Evolutionary conservation across 2,329 filamentous ascomycete species (phyloP).

Genomic region (Eutypella sp.): DNA sequence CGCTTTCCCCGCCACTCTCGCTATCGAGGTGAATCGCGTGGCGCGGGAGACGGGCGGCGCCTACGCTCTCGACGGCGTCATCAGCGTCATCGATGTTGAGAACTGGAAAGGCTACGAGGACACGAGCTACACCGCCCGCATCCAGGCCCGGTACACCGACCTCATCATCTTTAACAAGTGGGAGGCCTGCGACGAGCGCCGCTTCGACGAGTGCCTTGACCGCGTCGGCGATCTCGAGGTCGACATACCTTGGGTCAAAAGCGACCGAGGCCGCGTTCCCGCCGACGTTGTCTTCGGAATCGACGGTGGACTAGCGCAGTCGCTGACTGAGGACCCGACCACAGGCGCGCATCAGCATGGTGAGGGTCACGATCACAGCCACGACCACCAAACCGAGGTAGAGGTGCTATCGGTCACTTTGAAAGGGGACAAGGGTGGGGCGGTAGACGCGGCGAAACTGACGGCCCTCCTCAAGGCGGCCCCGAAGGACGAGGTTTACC

Average conservation of each 20-base stretch:
- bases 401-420: constrained; percentile 85
- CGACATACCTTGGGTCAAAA: constrained; percentile 80
- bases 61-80: constrained; percentile 79
- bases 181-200: constrained; percentile 68
- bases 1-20: constrained; percentile 82
- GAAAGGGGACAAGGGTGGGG: constrained; percentile 33
- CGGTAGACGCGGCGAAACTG: constrained; percentile 57
- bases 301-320: constrained; percentile 70
- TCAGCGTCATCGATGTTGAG: constrained; percentile 88
- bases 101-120: constrained; percentile 94
- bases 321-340: constrained; percentile 37
- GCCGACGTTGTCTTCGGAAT: constrained; percentile 80
- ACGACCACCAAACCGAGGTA: constrained; percentile 76
- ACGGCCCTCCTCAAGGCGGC: constrained; percentile 63
- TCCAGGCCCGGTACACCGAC: constrained; percentile 88
- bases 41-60: constrained; percentile 59
- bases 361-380: constrained; percentile 34
- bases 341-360: constrained; percentile 31
- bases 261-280: constrained; percentile 71
- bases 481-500: constrained; percentile 90
- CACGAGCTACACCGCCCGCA: constrained; percentile 79
- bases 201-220: constrained; percentile 74
- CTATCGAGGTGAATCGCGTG: constrained; percentile 82
- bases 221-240: constrained; percentile 75
- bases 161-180: constrained; percentile 91